Percentiles rank a stretch among this genome's conserved stretches.
Conservation (phyloP, 257 asterid species). For the Anisodus acutangulus region DNA sequence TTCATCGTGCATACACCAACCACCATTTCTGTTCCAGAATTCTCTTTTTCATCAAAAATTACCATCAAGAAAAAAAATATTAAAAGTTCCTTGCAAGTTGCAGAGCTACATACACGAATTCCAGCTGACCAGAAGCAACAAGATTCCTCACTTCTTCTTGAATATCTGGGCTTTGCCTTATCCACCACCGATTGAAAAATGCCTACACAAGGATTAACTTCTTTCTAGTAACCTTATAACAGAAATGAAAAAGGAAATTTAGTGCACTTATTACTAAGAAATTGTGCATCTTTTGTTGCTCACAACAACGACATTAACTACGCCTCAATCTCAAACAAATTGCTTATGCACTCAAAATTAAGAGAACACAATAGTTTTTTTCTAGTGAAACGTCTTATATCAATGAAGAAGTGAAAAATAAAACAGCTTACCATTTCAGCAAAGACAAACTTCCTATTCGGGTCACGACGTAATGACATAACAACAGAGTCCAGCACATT, state of each 20-base stretch:
- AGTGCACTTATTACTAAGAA: background rate
- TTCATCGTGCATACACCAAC: slow-evolving; percentile 98
- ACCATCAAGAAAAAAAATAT: background rate
- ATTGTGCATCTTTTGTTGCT: background rate
- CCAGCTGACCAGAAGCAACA: slow-evolving; percentile 76
- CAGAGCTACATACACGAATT: slow-evolving; percentile 68
- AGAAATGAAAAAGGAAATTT: too few species aligned
- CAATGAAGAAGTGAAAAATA: background rate
- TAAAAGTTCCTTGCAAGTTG: background rate
- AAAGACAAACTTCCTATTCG: slow-evolving; percentile 76
- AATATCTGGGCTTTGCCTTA: slow-evolving; percentile 59
- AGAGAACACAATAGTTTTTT: background rate
- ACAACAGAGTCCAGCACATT: slow-evolving; percentile 80
- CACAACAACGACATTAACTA: background rate
- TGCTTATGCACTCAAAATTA: background rate
- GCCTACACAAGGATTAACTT: slow-evolving; percentile 48
- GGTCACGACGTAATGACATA: slow-evolving; percentile 60
- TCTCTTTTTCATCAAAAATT: background rate
- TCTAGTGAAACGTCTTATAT: background rate
- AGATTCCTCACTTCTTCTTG: slow-evolving; percentile 60
- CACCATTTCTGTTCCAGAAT: slow-evolving; percentile 70
- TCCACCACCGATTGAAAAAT: slow-evolving; percentile 91
- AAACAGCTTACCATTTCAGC: slow-evolving; percentile 73
- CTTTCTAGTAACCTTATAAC: background rate
- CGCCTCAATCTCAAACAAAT: background rate